Evolutionary conservation across 2,329 filamentous ascomycete genomes (phyloP).

Genomic region (Grosmannia huntii): DNA sequence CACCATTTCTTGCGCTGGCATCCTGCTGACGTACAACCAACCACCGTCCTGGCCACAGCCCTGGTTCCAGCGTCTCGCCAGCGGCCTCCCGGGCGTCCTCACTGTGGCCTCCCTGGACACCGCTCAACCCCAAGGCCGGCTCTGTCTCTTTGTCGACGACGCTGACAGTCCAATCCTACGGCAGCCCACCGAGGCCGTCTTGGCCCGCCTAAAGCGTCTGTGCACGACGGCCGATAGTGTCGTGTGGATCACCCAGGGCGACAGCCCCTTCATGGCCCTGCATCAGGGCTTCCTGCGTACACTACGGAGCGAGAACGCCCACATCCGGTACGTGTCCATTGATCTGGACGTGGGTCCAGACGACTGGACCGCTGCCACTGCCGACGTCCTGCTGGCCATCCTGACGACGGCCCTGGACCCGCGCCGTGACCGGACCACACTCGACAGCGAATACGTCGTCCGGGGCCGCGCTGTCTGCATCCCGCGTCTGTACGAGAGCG

Average conservation of each 20-base stretch:
- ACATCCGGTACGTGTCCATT: conserved; percentile 13
- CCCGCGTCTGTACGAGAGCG: conserved; percentile 10
- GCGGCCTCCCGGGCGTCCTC: no score
- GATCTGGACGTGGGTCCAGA: conserved; percentile 14
- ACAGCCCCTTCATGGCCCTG: conserved; percentile 9
- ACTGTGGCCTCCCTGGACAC: no score
- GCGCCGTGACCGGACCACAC: not conserved
- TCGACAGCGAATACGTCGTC: not conserved
- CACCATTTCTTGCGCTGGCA: not conserved
- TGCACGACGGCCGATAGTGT: not conserved
- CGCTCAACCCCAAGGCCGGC: not conserved
- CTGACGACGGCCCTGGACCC: conserved; percentile 10
- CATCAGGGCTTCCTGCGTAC: conserved; percentile 15
- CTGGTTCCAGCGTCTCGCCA: not conserved
- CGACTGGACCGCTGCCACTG: conserved; percentile 1
- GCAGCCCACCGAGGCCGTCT: not conserved
- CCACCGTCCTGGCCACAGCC: not conserved
- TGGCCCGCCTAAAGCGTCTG: not conserved
- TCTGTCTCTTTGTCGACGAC: not conserved
- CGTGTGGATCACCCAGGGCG: conserved; percentile 4
- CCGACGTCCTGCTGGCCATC: not conserved
- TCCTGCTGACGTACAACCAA: not conserved
- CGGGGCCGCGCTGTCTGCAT: conserved; percentile 6
- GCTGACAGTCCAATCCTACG: not conserved
- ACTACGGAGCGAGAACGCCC: conserved; percentile 14